Evolutionary conservation across 2,329 filamentous ascomycete genomes (phyloP), one percentile per base, ranked within the genome.

Genomic region (Fusarium mexicanum): DNA sequence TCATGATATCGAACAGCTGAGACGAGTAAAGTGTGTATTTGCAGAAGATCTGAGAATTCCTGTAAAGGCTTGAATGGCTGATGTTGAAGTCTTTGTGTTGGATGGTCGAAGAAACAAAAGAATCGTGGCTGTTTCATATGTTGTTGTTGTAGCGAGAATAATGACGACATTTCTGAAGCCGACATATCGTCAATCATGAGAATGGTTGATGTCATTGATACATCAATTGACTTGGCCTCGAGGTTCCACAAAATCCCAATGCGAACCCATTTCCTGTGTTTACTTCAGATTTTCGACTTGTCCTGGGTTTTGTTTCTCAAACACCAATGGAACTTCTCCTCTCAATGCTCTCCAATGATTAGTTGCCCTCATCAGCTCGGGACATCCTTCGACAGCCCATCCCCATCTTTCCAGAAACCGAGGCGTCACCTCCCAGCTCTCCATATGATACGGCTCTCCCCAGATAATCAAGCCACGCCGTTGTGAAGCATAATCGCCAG

Each of bases 131-230:
- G 31, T 44, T 18, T 51, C 50, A 22, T 41, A 20, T 26, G 13
- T 24, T 16, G 37, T 20, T 48, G 6, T 5, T 35, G 40, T 31
- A 48, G n/a, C 47, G 9, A 46, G 38, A 46, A 33, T 59, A 50
- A 72, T 72, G 69, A 72, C 69, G 69, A 72, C 69, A 72, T 72
- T 65, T 40, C 33, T 1, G 11, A 38, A 61, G 26, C 37, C 48
- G 8, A 48, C 24, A 37, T 40, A 57, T 41, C 51, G 41, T 71
- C 55, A 51, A 33, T 67, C 44, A 66, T 51, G 24, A 6, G 38
- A 24, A 64, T 72, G 57, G 53, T 72, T 72, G 69, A 72, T 72
- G 69, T 72, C 69, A 72, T 72, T 60, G 69, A 69, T 13, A 31
- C 57, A 58, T 37, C 53, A 29, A 55, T 67, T 46, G 41, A 26